These are phyloP conservation scores for Dictyostelium capitatum DNA, from an alignment of 78 protist species.

Conservation along the genomic window DNA sequence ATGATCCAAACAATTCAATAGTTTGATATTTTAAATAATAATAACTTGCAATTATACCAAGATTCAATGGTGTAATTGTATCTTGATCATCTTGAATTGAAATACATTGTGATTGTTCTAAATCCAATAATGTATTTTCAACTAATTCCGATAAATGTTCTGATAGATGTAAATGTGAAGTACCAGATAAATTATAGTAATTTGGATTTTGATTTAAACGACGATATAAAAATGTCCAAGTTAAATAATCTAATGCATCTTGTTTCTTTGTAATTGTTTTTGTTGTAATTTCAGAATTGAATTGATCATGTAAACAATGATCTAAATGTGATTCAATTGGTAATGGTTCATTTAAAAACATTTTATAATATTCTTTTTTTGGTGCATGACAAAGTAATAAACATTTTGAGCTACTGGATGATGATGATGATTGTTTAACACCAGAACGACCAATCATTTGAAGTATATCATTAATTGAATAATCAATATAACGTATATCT, in stretches of 20 bases:
- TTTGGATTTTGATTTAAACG: slow-evolving; percentile 97
- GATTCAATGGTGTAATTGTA: slow-evolving; percentile 91
- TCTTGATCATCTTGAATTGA: slow-evolving; percentile 90
- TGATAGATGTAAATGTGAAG: slow-evolving; percentile 89
- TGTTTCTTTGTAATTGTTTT: slow-evolving; percentile 87
- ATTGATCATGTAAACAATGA: slow-evolving; percentile 93
- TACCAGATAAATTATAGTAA: slow-evolving; percentile 92
- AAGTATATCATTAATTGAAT: slow-evolving; percentile 94
- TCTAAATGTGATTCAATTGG: slow-evolving; percentile 98
- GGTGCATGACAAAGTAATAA: slow-evolving; percentile 91
- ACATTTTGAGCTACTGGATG: slow-evolving; percentile 64
- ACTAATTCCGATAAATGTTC: slow-evolving; percentile 97
- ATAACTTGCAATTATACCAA: slow-evolving; percentile 98
- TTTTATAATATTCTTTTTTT: slow-evolving; percentile 91
- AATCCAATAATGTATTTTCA: slow-evolving; percentile 92
- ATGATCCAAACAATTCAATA: slow-evolving; percentile 87
- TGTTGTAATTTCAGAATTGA: slow-evolving; percentile 91
- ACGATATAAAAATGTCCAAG: slow-evolving; percentile 97
- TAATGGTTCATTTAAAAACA: slow-evolving; percentile 97
- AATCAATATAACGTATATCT: slow-evolving; percentile 91
- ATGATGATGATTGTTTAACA: too few relatives aligned
- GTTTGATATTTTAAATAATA: slow-evolving; percentile 96
- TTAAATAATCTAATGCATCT: slow-evolving; percentile 97
- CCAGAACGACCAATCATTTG: slow-evolving; percentile 98
- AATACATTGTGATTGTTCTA: slow-evolving; percentile 92